Evolutionary conservation across 164 flowering plant species (phyloP), one percentile per base, ranked within the genome.

Genomic region (Cinnamomum chago): DNA sequence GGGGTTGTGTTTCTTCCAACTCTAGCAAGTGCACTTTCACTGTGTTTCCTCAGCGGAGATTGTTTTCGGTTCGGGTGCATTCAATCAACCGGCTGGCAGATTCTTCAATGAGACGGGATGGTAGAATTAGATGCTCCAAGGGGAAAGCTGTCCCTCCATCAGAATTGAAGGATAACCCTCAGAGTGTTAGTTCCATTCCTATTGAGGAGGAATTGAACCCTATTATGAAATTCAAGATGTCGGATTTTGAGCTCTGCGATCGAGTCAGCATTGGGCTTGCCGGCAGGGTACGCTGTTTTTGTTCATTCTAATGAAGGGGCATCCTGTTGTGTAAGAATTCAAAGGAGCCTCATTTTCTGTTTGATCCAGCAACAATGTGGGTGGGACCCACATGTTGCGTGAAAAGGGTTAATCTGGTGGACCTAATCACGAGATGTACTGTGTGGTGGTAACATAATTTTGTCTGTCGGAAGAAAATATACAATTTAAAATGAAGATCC

Each of bases 201-300:
- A 74, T 66, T 13, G 90, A 88, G 52, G 90, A 87, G 73, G 97
- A 89, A 65, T 77, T 85, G 66, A 87, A 81, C 9, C 89, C 85
- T 79, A 97, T 88, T 30, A 83, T 74, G 22, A 88, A 87, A 82
- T 95, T 95, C 86, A 84, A 83, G 71, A 86, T 86, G 85, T 86
- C 93, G 14, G 99, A 95, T 81, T 93, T 95, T 76, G 81, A 79
- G 71, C 70, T 95, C 30, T 86, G 84, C 69, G 86, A 93, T 81
- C 76, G 80, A 68, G 90, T 93, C 51, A 92, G 97, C 68, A 65
- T 85, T 62, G 99, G 98, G 67, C 95, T 92, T 67, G 89, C 92
- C 47, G 95, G 97, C 14, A 81, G 94, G 90, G 99, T 95, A 88
- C 50, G 85, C 64, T 67, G 60, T n/a, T 74, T 18, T 14, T 30